These are phyloP conservation scores for Pseudogymnoascus sp. DNA, from an alignment of 2,329 filamentous ascomycete species.

Conservation along the genomic window DNA sequence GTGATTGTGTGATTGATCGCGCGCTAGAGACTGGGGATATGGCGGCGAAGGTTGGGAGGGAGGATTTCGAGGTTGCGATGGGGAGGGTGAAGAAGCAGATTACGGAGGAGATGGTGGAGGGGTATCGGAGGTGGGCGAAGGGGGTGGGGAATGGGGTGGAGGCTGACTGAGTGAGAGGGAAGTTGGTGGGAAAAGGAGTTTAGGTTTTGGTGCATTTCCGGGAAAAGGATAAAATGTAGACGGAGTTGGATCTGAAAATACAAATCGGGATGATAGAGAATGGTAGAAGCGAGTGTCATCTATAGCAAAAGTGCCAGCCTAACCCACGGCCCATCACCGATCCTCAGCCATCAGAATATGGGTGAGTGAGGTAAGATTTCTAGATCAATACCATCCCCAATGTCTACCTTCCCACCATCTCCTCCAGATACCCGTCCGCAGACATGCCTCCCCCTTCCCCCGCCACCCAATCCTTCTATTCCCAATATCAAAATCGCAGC, in stretches of 20 bases:
- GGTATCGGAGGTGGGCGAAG: conserved; percentile 48
- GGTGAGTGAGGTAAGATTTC: background rate
- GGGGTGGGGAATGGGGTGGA: conserved; percentile 12
- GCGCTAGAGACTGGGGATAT: conserved; percentile 33
- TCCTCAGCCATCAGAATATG: background rate
- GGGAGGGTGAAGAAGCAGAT: conserved; percentile 47
- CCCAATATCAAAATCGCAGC: background rate
- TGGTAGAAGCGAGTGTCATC: background rate
- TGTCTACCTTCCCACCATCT: background rate
- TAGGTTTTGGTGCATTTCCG: background rate
- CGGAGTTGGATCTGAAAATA: background rate
- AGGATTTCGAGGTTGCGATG: conserved; percentile 38
- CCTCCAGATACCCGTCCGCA: background rate
- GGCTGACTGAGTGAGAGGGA: background rate
- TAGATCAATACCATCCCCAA: background rate
- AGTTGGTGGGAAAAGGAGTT: background rate
- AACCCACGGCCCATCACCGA: background rate
- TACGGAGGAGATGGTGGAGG: conserved; percentile 47
- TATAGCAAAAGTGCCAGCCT: background rate
- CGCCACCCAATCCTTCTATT: background rate
- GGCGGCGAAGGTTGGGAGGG: conserved; percentile 35
- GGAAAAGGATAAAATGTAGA: background rate
- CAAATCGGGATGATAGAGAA: background rate
- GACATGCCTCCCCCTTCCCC: background rate
- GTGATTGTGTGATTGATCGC: conserved; percentile 43